Evolutionary conservation across 371 early-diverging fungal genomes (phyloP).

Genomic region (Apophysomyces trapeziformis): DNA sequence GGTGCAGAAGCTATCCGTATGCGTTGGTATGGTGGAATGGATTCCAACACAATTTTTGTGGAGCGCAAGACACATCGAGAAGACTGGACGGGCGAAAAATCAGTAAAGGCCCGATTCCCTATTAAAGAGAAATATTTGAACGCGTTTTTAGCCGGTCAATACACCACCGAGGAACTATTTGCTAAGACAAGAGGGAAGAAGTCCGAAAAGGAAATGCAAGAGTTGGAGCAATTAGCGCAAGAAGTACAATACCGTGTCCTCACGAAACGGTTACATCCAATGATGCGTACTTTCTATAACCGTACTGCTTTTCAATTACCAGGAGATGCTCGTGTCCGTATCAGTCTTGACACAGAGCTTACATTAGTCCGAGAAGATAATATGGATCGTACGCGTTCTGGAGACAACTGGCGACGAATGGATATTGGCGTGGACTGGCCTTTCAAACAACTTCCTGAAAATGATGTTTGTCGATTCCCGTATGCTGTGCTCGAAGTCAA

Average conservation of each 20-base stretch:
- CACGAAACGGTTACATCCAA: constrained; percentile 84
- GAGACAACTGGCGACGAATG: constrained; percentile 94
- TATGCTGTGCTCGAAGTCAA: constrained; percentile 99
- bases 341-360: constrained; percentile 98
- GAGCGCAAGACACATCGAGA: constrained; percentile 99
- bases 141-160: constrained; percentile 82
- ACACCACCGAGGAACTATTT: constrained; percentile 81
- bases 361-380: constrained; percentile 98
- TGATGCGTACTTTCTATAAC: constrained; percentile 97
- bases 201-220: constrained; percentile 82
- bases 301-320: constrained; percentile 99
- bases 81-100: constrained; percentile 97
- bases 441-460: constrained; percentile 86
- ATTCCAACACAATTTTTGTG: constrained; percentile 88
- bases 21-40: constrained; percentile 97
- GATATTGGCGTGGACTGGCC: constrained; percentile 95
- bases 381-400: constrained; percentile 66
- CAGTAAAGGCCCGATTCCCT: constrained; percentile 95
- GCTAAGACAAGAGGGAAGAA: constrained; percentile 85
- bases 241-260: constrained; percentile 86
- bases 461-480: constrained; percentile 94
- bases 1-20: constrained; percentile 95
- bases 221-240: constrained; percentile 78
- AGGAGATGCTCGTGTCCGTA: constrained; percentile 97
- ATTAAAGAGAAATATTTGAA: constrained; percentile 96